A percentile compares a stretch with the other conserved stretches of the same genome.
phyloP scores from a whole-genome alignment of 1,139 yeast species.

The Magnusiomyces fungicola region DNA sequence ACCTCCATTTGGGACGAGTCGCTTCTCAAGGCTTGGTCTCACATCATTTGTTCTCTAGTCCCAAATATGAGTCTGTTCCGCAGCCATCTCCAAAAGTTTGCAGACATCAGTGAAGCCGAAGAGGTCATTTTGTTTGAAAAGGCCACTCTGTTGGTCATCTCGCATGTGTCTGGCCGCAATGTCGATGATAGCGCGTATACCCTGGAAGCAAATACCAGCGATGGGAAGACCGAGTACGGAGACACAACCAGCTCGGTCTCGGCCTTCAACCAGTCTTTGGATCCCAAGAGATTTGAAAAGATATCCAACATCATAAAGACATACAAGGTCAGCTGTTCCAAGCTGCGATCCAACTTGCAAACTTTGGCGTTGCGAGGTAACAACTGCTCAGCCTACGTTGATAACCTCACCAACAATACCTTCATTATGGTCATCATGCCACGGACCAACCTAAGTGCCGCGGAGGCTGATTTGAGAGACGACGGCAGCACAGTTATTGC shows the following conservation, averaged over 20 bases:
- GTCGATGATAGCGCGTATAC: conserved; percentile 12
- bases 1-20: conserved; percentile 98
- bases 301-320: conserved; percentile 91
- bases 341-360: conserved; percentile 76
- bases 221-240: not conserved
- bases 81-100: conserved; percentile 65
- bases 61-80: conserved; percentile 86
- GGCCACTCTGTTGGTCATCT: conserved; percentile 86
- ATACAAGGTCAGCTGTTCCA: conserved; percentile 86
- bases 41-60: conserved; percentile 86
- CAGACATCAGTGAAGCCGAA: conserved; percentile 71
- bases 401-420: conserved; percentile 63
- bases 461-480: not conserved
- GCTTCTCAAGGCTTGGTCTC: conserved; percentile 94
- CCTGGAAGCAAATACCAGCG: conserved; percentile 8
- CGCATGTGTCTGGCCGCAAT: conserved; percentile 38
- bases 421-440: conserved; percentile 66
- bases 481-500: conserved; percentile 60
- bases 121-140: conserved; percentile 90
- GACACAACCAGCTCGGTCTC: conserved; percentile 9
- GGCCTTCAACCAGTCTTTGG: conserved; percentile 41
- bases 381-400: conserved; percentile 61
- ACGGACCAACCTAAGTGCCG: conserved; percentile 14
- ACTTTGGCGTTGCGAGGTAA: conserved; percentile 71
- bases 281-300: conserved; percentile 90